phyloP scores from a whole-genome alignment of 768 basidiomycete genomes.

The Tylopilus sp. region DNA sequence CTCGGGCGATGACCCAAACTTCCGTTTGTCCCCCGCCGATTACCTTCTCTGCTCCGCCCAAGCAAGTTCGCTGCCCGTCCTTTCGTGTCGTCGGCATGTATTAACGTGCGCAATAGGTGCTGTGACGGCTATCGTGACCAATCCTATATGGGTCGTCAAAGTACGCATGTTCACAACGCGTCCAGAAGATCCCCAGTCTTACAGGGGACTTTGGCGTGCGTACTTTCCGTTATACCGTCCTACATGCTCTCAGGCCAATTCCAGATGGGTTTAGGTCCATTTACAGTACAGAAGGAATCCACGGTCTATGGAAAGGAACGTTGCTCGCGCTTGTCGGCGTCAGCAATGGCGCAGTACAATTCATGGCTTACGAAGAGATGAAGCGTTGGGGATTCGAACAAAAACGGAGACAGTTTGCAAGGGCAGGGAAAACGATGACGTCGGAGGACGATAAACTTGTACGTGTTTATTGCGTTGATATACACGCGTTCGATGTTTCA shows the following conservation, averaged over 20 bases:
- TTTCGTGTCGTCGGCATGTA: conserved; percentile 6
- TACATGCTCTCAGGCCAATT: neutral
- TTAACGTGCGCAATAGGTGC: conserved; percentile 57
- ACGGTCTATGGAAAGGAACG: conserved; percentile 86
- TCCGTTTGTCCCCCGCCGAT: conserved; percentile 67
- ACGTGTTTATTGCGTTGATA: conserved; percentile 25
- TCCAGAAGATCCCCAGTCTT: conserved; percentile 63
- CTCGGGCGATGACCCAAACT: conserved; percentile 59
- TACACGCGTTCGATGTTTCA: neutral
- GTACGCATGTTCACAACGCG: conserved; percentile 93
- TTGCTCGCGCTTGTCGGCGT: conserved; percentile 87
- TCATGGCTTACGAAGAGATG: conserved; percentile 95
- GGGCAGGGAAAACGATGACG: conserved; percentile 61
- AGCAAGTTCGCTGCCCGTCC: conserved; percentile 75
- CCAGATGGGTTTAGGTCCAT: conserved; percentile 74
- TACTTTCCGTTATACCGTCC: neutral
- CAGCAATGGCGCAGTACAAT: conserved; percentile 92
- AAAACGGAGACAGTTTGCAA: conserved; percentile 61
- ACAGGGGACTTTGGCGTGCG: conserved; percentile 74
- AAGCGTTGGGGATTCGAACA: conserved; percentile 84
- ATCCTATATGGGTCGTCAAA: conserved; percentile 97
- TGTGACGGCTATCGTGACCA: conserved; percentile 89
- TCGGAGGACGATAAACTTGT: conserved; percentile 84
- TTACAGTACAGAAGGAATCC: conserved; percentile 65
- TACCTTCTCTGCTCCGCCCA: conserved; percentile 90